These are phyloP conservation scores for Alternaria gaisen DNA, from an alignment of 2,329 filamentous ascomycete genomes.

Conservation along the genomic window DNA sequence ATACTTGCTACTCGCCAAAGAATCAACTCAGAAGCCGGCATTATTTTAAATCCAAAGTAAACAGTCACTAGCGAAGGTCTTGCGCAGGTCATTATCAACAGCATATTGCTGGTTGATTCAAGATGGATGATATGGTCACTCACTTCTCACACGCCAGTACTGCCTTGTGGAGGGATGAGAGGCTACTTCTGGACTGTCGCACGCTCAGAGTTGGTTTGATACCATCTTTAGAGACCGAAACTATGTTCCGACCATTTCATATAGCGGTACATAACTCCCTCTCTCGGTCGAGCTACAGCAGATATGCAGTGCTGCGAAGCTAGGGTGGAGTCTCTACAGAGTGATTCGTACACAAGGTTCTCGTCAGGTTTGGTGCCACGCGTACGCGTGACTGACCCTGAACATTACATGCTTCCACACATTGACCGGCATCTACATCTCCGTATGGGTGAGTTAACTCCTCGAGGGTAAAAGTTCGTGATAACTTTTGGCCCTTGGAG, in stretches of 20 bases:
- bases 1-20: too few relatives aligned
- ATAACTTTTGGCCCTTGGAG: neutral
- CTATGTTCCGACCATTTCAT: neutral
- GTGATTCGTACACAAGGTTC: too few relatives aligned
- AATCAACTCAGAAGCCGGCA: too few relatives aligned
- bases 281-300: neutral
- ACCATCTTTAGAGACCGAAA: neutral
- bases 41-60: too few relatives aligned
- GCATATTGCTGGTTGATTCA: too few relatives aligned
- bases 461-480: neutral
- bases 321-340: neutral
- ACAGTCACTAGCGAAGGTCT: too few relatives aligned
- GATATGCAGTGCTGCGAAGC: neutral
- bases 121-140: too few relatives aligned
- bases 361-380: too few relatives aligned
- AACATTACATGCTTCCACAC: neutral
- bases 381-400: too few relatives aligned
- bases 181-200: neutral
- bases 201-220: neutral
- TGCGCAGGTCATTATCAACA: too few relatives aligned
- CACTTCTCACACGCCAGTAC: neutral
- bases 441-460: neutral
- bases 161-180: neutral
- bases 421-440: neutral
- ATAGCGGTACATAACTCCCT: neutral